A percentile compares a stretch with the other conserved stretches of the same genome.
phyloP scores from a whole-genome alignment of 768 basidiomycete species.

The Termitomyces sp. region DNA sequence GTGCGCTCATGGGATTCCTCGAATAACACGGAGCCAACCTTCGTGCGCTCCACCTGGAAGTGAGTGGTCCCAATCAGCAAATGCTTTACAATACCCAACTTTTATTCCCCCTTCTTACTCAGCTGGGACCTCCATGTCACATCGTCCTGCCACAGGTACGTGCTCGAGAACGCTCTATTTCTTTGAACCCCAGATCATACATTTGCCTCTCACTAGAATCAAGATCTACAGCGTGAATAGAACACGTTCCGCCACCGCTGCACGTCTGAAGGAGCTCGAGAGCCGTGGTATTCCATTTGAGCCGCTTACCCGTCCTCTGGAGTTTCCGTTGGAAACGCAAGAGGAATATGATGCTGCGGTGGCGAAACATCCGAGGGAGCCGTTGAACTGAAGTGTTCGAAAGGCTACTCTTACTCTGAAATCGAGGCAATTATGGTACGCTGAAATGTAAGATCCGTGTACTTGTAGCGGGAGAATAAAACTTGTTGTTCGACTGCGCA shows the following conservation, averaged over 20 bases:
- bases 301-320: conserved; percentile 39
- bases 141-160: conserved; percentile 41
- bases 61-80: conserved; percentile 22
- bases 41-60: conserved; percentile 55
- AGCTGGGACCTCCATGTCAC: conserved; percentile 55
- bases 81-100: neutral
- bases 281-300: conserved; percentile 35
- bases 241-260: conserved; percentile 37
- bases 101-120: neutral
- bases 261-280: conserved; percentile 38
- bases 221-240: conserved; percentile 52
- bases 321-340: conserved; percentile 30
- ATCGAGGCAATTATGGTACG: neutral
- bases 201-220: conserved; percentile 28
- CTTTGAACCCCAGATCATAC: neutral
- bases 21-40: conserved; percentile 55
- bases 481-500: neutral
- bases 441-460: neutral
- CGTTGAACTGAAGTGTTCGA: conserved; percentile 19
- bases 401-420: neutral
- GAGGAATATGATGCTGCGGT: conserved; percentile 28
- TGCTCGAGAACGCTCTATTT: neutral
- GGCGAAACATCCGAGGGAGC: conserved; percentile 29
- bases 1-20: conserved; percentile 57
- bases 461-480: neutral